These are phyloP conservation scores for Scorias spongiosa DNA, from an alignment of 2,329 filamentous ascomycete genomes.

Conservation along the genomic window DNA sequence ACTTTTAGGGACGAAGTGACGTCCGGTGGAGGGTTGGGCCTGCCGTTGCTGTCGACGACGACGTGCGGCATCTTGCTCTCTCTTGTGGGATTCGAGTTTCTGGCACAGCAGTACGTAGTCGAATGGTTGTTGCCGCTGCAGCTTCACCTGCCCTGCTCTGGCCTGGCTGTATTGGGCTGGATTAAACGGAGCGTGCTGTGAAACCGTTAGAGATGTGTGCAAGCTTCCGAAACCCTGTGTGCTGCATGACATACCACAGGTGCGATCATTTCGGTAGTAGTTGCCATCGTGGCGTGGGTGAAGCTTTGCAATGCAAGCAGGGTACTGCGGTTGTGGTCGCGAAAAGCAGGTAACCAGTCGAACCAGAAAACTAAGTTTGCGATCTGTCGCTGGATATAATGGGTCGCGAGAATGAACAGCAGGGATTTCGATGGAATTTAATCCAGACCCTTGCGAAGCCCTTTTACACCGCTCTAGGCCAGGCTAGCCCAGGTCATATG, in stretches of 20 bases:
- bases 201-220: not conserved
- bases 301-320: not conserved
- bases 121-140: slow-evolving; percentile 2
- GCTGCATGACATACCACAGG: not conserved
- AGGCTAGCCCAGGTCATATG: not conserved
- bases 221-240: not conserved
- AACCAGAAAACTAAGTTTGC: not conserved
- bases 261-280: not conserved
- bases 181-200: not conserved
- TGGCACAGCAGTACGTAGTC: slow-evolving; percentile 7
- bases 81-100: slow-evolving; percentile 8
- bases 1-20: slow-evolving; percentile 5
- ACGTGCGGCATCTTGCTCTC: slow-evolving; percentile 7
- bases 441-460: not conserved
- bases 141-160: not conserved
- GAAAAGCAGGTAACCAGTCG: not conserved
- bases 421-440: not conserved
- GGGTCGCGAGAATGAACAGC: not conserved
- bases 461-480: not conserved
- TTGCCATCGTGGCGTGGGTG: not conserved
- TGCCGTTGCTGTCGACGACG: slow-evolving; percentile 3
- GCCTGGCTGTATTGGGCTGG: not conserved
- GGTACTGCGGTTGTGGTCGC: not conserved
- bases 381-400: not conserved
- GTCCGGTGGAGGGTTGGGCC: not conserved